Percentiles rank a stretch among this genome's conserved stretches.
Conservation (phyloP, 495 filamentous ascomycete species). For the Tuber microsphaerosporum region DNA sequence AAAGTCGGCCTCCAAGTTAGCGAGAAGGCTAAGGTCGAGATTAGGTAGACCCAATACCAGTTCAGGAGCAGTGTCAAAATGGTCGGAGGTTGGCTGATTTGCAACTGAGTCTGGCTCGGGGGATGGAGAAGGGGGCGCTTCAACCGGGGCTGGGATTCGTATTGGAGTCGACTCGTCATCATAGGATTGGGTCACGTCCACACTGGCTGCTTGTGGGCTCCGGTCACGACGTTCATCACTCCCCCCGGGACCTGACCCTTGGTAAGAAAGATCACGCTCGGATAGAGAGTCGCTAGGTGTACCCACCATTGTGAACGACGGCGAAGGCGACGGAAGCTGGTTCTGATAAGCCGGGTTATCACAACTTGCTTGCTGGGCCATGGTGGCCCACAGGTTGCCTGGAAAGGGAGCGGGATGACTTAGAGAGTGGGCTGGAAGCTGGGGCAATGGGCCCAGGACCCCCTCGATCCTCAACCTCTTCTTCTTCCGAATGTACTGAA, state of each 20-base stretch:
- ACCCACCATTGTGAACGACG: constrained; percentile 35
- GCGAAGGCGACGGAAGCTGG: constrained; percentile 32
- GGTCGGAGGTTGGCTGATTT: neutral
- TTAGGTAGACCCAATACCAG: neutral
- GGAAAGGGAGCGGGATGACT: constrained; percentile 15
- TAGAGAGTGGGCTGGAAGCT: neutral
- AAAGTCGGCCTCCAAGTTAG: constrained; percentile 11
- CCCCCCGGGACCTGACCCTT: neutral
- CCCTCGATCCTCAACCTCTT: constrained; percentile 6
- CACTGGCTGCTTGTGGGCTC: neutral
- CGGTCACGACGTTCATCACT: neutral
- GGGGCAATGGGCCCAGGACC: neutral
- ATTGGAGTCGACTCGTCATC: neutral
- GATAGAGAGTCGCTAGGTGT: constrained; percentile 13
- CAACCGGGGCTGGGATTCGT: neutral
- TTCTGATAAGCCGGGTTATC: constrained; percentile 2
- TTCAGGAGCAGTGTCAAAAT: neutral
- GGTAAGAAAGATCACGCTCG: constrained; percentile 4
- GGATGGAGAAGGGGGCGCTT: neutral
- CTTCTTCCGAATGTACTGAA: constrained; percentile 28
- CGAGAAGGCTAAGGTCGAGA: neutral
- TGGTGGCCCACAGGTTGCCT: constrained; percentile 12
- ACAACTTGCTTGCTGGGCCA: constrained; percentile 4
- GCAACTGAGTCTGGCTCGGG: neutral
- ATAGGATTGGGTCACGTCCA: neutral